Conservation (phyloP, 768 basidiomycete genomes). For the Neoboletus subvelutipes region DNA sequence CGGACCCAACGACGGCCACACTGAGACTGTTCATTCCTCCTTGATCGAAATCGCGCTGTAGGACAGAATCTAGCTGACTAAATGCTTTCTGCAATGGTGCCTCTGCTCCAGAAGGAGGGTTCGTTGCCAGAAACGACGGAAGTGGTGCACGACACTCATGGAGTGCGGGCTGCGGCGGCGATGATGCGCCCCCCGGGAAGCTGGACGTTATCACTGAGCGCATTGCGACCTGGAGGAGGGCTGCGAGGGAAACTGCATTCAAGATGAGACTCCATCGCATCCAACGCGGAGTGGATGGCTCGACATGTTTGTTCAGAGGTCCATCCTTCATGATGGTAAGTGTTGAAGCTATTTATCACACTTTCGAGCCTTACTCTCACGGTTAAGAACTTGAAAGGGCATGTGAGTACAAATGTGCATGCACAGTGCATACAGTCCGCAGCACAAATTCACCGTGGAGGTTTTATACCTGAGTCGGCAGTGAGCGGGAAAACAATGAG, state of each 20-base stretch:
- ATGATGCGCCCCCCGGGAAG: neutral
- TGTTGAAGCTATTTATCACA: neutral
- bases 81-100: conserved; percentile 8
- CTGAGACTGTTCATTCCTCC: conserved; percentile 50
- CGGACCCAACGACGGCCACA: conserved; percentile 46
- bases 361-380: neutral
- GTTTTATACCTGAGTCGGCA: too few species aligned
- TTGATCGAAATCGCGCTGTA: conserved; percentile 23
- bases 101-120: conserved; percentile 16
- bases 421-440: too few species aligned
- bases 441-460: neutral
- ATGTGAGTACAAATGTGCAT: too few species aligned
- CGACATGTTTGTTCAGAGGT: neutral
- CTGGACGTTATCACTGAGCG: neutral
- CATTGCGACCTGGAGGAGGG: conserved; percentile 6
- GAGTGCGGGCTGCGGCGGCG: neutral
- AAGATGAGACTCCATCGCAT: conserved; percentile 18
- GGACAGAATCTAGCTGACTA: neutral
- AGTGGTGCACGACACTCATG: conserved; percentile 19
- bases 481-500: too few species aligned
- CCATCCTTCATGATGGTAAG: neutral
- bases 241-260: conserved; percentile 10
- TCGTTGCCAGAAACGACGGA: conserved; percentile 15
- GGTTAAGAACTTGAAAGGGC: too few species aligned
- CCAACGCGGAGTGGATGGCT: conserved; percentile 10